Base-by-base conservation (phyloP, 345 rosid species). In the Pistacia integerrima region DNA sequence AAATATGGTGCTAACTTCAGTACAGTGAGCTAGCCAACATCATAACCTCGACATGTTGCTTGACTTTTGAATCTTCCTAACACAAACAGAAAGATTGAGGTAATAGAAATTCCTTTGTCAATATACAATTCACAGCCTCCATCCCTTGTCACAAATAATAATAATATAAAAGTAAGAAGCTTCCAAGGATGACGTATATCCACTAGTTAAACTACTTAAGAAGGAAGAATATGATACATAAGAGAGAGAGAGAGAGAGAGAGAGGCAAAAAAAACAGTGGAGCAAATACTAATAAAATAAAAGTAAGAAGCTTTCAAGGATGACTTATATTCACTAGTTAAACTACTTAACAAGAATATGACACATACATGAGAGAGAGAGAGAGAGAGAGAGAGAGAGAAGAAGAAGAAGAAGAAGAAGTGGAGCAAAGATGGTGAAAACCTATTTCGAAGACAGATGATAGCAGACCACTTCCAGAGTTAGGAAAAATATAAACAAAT, bases 401-500 rank as follows among this genome's bases (percentile, higher is more conserved):
- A 8, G 9, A 8, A 41, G 9, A 41, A 41, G 6, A 5, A 41
- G 6, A 41, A 41, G 6, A 41, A 41, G 6, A 20, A 14, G 48
- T 4, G 8, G 68, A 63, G 48, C 28, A 52, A 33, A 18, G n/a
- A 35, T 5, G 8, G 4, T 6, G 25, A 62, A 61, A 5, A 63
- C n/a, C 46, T 18, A 46, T 25, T 60, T 59, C 35, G 58, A 25
- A 72, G 44, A 72, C 28, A 46, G 38, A 25, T 61, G 28, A 48
- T 17, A n/a, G 11, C 41, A 62, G 20, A 14, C 18, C 7, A 1
- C 57, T 54, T 54, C 49, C n/a, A 49, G 60, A 73, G 25, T 12
- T 7, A 74, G 62, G 79, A 22, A 44, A 16, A 51, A 64, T 70
- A 67, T 30, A 66, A 60, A 17, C 28, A 30, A 67, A 66, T 67